Percentiles rank a stretch among this genome's conserved stretches.
phyloP scores from a whole-genome alignment of 805 yeast genomes.

The Phaffomyces opuntiae region DNA sequence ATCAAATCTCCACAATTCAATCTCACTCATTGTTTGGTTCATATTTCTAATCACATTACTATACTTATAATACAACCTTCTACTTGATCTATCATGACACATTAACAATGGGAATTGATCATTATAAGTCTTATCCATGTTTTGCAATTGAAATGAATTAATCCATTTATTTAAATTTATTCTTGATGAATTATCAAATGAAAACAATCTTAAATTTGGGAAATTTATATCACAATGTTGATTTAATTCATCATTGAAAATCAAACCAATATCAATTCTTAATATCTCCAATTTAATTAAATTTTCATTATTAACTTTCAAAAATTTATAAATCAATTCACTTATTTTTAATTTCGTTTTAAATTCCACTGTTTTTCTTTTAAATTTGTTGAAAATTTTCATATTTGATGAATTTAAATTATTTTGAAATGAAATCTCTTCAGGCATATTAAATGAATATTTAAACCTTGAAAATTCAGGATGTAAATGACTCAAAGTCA shows the following conservation, averaged over 20 bases:
- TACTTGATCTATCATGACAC: conserved; percentile 15
- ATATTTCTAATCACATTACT: not conserved
- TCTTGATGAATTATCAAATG: conserved; percentile 21
- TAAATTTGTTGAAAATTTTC: not conserved
- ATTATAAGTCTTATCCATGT: conserved; percentile 4
- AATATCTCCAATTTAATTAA: conserved; percentile 15
- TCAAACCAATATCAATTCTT: conserved; percentile 15
- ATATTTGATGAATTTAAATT: not conserved
- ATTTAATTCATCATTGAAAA: conserved; percentile 6
- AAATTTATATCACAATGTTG: conserved; percentile 7
- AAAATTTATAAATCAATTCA: conserved; percentile 2
- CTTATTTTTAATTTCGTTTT: conserved; percentile 3
- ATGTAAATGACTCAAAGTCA: conserved; percentile 5
- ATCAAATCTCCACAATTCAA: conserved; percentile 6
- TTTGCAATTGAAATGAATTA: conserved; percentile 12
- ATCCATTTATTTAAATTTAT: conserved; percentile 16
- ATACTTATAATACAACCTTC: conserved; percentile 9
- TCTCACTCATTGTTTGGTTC: not conserved
- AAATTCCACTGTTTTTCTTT: not conserved
- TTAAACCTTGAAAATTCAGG: conserved; percentile 8
- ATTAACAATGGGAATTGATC: conserved; percentile 11
- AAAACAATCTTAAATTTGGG: conserved; percentile 18
- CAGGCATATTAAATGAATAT: not conserved
- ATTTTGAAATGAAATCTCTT: conserved; percentile 2
- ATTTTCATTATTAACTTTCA: not conserved